phyloP scores from a whole-genome alignment of 495 filamentous ascomycete species.

The Hypoxylon crocopeplum region DNA sequence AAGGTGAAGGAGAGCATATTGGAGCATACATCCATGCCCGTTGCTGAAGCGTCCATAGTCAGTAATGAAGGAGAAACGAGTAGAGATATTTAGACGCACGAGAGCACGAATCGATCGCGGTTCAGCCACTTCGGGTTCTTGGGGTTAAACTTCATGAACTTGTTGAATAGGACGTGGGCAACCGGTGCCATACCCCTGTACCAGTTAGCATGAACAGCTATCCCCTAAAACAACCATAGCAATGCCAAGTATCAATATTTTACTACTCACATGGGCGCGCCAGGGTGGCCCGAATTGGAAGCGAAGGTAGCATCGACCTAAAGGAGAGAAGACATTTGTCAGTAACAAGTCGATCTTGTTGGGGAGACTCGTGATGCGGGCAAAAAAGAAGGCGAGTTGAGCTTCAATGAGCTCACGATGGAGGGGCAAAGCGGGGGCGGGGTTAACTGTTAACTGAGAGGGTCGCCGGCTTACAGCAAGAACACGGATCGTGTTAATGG shows the following conservation, averaged over 20 bases:
- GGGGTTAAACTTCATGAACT: slow-evolving; percentile 99
- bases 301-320: slow-evolving; percentile 97
- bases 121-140: slow-evolving; percentile 97
- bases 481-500: slow-evolving; percentile 96
- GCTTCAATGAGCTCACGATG: slow-evolving; percentile 35
- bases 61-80: not conserved
- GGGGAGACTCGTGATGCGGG: slow-evolving; percentile 3
- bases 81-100: slow-evolving; percentile 67
- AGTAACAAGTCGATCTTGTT: slow-evolving; percentile 8
- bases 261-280: slow-evolving; percentile 81
- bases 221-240: slow-evolving; percentile 1
- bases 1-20: slow-evolving; percentile 97
- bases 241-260: not conserved
- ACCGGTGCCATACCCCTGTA: slow-evolving; percentile 90
- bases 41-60: slow-evolving; percentile 63
- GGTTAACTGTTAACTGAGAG: slow-evolving; percentile 45
- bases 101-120: slow-evolving; percentile 98
- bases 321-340: slow-evolving; percentile 39
- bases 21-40: slow-evolving; percentile 98
- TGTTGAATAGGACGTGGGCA: slow-evolving; percentile 97
- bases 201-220: slow-evolving; percentile 31
- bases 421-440: slow-evolving; percentile 53
- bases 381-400: slow-evolving; percentile 11
- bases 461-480: slow-evolving; percentile 76
- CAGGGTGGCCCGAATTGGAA: slow-evolving; percentile 97